A percentile compares a stretch with the other conserved stretches of the same genome.
phyloP scores from a whole-genome alignment of 805 yeast genomes.

The Candida pseudofarinosa region DNA sequence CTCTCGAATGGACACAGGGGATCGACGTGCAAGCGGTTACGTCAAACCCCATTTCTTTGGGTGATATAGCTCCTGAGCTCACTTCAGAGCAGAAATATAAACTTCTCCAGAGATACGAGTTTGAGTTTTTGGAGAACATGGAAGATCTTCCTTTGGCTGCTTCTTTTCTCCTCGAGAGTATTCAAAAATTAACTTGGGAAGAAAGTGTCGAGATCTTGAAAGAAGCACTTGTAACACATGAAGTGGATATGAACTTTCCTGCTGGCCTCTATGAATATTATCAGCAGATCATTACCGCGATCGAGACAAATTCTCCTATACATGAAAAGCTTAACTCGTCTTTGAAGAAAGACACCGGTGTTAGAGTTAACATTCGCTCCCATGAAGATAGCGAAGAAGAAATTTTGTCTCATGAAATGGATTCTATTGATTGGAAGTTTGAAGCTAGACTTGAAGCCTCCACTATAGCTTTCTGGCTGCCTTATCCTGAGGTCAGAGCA shows the following conservation, averaged over 20 bases:
- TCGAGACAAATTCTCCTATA: neutral
- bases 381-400: neutral
- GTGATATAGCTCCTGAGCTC: conserved; percentile 5
- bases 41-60: conserved; percentile 5
- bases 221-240: conserved; percentile 24
- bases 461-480: conserved; percentile 42
- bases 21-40: conserved; percentile 5
- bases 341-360: neutral
- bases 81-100: conserved; percentile 4
- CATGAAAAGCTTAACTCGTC: neutral
- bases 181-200: conserved; percentile 15
- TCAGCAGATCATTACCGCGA: neutral
- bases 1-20: conserved; percentile 5
- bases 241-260: conserved; percentile 32
- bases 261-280: conserved; percentile 6
- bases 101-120: conserved; percentile 3
- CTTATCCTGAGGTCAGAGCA: conserved; percentile 65
- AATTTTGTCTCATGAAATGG: neutral
- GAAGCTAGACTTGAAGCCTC: conserved; percentile 36
- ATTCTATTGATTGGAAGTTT: neutral
- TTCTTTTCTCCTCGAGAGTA: conserved; percentile 15
- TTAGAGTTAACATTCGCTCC: neutral
- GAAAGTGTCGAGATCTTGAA: conserved; percentile 26
- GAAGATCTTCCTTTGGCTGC: conserved; percentile 4
- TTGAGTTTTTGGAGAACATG: conserved; percentile 4